Evolutionary conservation across 2,329 filamentous ascomycete genomes (phyloP).

Genomic region (Penicillium sp.): DNA sequence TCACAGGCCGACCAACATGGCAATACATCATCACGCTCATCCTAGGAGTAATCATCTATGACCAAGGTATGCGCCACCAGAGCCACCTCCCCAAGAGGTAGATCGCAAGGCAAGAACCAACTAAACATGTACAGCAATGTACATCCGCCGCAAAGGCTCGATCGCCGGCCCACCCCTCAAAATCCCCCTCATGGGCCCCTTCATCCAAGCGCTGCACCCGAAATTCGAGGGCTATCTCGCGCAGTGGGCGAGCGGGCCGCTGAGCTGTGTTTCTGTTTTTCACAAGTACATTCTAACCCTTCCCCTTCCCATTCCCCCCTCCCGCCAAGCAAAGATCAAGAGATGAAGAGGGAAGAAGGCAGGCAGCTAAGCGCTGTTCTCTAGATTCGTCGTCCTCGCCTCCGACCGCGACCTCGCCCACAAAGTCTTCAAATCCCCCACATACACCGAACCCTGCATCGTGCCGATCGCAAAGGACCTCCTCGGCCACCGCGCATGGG

Average conservation of each 20-base stretch:
- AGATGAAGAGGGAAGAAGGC: too few species aligned
- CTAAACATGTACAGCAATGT: conserved; percentile 59
- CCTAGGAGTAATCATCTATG: conserved; percentile 72
- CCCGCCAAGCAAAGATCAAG: too few species aligned
- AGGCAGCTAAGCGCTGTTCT: neutral
- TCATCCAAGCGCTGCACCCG: conserved; percentile 82
- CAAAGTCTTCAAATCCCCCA: conserved; percentile 88
- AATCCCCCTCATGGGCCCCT: conserved; percentile 81
- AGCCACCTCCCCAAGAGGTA: too few species aligned
- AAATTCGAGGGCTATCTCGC: conserved; percentile 82
- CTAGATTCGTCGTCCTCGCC: conserved; percentile 87
- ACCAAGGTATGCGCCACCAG: conserved; percentile 67
- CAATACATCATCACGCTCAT: conserved; percentile 58
- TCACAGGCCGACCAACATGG: conserved; percentile 47
- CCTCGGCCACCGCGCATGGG: conserved; percentile 84
- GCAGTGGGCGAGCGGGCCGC: conserved; percentile 84
- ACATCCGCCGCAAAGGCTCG: conserved; percentile 70
- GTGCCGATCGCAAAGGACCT: conserved; percentile 88
- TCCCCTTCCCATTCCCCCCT: neutral
- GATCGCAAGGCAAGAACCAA: conserved; percentile 36
- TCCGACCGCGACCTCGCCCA: conserved; percentile 87
- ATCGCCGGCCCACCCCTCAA: conserved; percentile 75
- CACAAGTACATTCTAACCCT: conserved; percentile 71
- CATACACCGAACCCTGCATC: conserved; percentile 85
- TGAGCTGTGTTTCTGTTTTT: conserved; percentile 93